Evolutionary conservation across 78 protist species (phyloP).

Genomic region (Cavenderia fasciculata): DNA sequence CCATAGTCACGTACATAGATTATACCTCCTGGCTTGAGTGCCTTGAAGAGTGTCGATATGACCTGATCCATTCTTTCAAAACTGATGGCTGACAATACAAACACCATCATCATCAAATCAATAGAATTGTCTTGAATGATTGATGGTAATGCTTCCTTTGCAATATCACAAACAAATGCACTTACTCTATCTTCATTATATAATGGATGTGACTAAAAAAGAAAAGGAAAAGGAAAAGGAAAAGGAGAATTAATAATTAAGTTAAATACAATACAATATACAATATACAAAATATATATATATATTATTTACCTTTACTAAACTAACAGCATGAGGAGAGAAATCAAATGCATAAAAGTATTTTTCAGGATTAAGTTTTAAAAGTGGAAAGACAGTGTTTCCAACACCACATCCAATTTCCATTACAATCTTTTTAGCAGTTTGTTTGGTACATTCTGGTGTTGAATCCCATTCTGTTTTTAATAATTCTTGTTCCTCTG

Average conservation of each 20-base stretch:
- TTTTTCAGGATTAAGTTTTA: conserved; percentile 61
- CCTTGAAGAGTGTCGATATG: conserved; percentile 18
- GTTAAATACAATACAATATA: not conserved
- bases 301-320: conserved; percentile 19
- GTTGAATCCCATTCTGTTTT: conserved; percentile 27
- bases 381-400: conserved; percentile 64
- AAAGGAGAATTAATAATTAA: not conserved
- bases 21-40: conserved; percentile 85
- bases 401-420: conserved; percentile 86
- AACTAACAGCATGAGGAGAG: conserved; percentile 66
- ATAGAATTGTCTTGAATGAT: conserved; percentile 51
- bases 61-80: conserved; percentile 45
- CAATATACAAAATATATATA: not conserved
- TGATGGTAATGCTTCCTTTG: conserved; percentile 35
- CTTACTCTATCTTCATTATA: conserved; percentile 46
- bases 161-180: conserved; percentile 80
- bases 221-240: not conserved
- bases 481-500: too few species aligned
- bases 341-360: conserved; percentile 77
- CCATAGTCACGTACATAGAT: conserved; percentile 85
- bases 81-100: conserved; percentile 81
- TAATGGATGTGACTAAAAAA: conserved; percentile 28
- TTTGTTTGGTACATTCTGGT: conserved; percentile 25
- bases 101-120: conserved; percentile 75
- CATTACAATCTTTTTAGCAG: conserved; percentile 7